These are phyloP conservation scores for Bryopsis sp. DNA, from an alignment of 139 green algal species.

Conservation along the genomic window DNA sequence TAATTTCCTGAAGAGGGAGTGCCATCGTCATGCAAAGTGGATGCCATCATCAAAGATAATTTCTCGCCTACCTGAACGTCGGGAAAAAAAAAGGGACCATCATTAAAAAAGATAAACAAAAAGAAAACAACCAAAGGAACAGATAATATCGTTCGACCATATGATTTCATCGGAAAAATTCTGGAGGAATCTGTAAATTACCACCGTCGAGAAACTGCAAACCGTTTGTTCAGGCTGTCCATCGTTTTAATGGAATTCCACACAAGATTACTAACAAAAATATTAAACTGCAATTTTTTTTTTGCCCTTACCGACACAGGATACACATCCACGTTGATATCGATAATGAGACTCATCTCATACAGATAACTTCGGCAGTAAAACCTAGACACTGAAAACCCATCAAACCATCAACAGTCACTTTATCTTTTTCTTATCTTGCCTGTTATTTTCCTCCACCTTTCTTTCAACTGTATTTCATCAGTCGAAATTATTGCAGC, in stretches of 20 bases:
- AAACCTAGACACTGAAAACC: slow-evolving; percentile 72
- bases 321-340: slow-evolving; percentile 92
- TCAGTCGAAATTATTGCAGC: too few relatives aligned
- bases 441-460: too few relatives aligned
- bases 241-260: too few relatives aligned
- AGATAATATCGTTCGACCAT: too few relatives aligned
- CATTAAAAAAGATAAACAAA: background rate
- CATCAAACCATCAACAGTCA: background rate
- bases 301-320: slow-evolving; percentile 55
- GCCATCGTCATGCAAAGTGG: slow-evolving; percentile 72
- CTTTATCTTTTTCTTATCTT: too few relatives aligned
- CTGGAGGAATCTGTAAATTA: too few relatives aligned
- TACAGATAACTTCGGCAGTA: slow-evolving; percentile 72
- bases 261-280: too few relatives aligned
- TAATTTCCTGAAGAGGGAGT: slow-evolving; percentile 41
- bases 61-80: slow-evolving; percentile 55
- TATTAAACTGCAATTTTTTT: background rate
- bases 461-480: too few relatives aligned
- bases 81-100: background rate
- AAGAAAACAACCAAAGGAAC: background rate
- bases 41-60: slow-evolving; percentile 73
- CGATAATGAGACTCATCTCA: slow-evolving; percentile 84
- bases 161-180: too few relatives aligned
- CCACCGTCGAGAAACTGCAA: too few relatives aligned
- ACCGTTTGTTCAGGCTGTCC: too few relatives aligned